phyloP scores from a whole-genome alignment of 768 basidiomycete species.

The Gloeopeniophorella convolvens region DNA sequence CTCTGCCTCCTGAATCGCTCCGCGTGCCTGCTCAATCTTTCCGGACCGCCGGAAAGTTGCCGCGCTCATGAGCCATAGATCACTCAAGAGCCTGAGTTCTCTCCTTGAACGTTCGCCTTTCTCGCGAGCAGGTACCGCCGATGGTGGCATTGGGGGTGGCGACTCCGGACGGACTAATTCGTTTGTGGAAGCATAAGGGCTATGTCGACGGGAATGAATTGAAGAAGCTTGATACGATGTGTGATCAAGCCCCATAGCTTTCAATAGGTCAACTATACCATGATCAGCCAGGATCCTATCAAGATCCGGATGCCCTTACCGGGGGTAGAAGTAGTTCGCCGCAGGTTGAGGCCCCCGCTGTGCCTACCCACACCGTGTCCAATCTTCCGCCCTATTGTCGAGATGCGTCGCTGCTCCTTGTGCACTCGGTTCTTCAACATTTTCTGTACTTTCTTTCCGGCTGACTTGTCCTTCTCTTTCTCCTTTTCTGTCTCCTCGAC shows the following conservation, averaged over 20 bases:
- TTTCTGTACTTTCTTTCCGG: slow-evolving; percentile 68
- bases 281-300: neutral
- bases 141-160: slow-evolving; percentile 38
- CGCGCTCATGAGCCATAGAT: slow-evolving; percentile 91
- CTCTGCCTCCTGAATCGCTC: slow-evolving; percentile 93
- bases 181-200: slow-evolving; percentile 29
- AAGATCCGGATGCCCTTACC: slow-evolving; percentile 36
- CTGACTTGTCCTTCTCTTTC: slow-evolving; percentile 41
- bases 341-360: slow-evolving; percentile 36
- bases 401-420: slow-evolving; percentile 65
- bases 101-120: slow-evolving; percentile 37
- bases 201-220: slow-evolving; percentile 71
- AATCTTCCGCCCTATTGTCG: slow-evolving; percentile 71
- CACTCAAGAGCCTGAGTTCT: slow-evolving; percentile 65
- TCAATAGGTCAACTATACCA: slow-evolving; percentile 8
- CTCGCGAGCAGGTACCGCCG: slow-evolving; percentile 21
- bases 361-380: slow-evolving; percentile 60
- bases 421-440: slow-evolving; percentile 71
- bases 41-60: slow-evolving; percentile 88
- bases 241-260: slow-evolving; percentile 29
- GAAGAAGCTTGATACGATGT: slow-evolving; percentile 66
- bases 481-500: slow-evolving; percentile 25
- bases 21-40: slow-evolving; percentile 84
- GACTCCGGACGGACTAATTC: slow-evolving; percentile 27
- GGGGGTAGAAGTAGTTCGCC: slow-evolving; percentile 61